Base-by-base conservation (phyloP, 1,139 yeast species). In the Saccharomycopsis phalli region DNA sequence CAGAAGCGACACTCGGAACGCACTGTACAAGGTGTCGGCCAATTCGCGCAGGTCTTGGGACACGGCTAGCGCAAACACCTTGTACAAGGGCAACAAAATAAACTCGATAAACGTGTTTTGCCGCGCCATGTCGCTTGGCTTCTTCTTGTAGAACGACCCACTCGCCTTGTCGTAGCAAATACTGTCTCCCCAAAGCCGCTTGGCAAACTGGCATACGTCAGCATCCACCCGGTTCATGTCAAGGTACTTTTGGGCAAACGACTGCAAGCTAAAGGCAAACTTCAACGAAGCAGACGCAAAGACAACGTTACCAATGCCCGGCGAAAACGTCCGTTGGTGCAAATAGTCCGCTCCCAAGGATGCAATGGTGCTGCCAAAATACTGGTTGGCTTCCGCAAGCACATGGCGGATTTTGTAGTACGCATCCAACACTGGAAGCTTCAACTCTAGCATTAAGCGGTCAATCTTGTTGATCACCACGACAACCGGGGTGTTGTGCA, bases 401-500 rank as follows among this genome's bases (percentile, higher is more conserved):
- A 69, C 62, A 48, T 69, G 65, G 41, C 73, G 63, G 31, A 93
- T 51, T 54, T 93, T 88, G 53, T 70, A 67, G 53, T 76, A 84
- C 0, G 87, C 71, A 50, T 86, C 95, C 3, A 62, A 53, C 0
- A 86, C 84, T 0, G 95, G 86, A 8, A 91, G 61, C 47, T 75
- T 68, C 36, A 88, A 60, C 48, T 93, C 98, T 34, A 88, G 55
- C 1, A 88, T 69, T 16, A 91, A 62, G 44, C 96, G 63, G 57
- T 93, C 99, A 8, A 93, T 51, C 56, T 91, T 91, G 57, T 83
- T 88, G n/a, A 93, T 49, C 2, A 84, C 72, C 25, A 91, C 57
- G 2, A 71, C 59, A 11, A 87, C 55, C 0, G 80, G 72, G 1
- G 76, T 54, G 31, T 73, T 63, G 6, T 66, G 61, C 20, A 59